These are phyloP conservation scores for Ogataea paraovalis DNA, from an alignment of 805 yeast genomes.

Conservation along the genomic window DNA sequence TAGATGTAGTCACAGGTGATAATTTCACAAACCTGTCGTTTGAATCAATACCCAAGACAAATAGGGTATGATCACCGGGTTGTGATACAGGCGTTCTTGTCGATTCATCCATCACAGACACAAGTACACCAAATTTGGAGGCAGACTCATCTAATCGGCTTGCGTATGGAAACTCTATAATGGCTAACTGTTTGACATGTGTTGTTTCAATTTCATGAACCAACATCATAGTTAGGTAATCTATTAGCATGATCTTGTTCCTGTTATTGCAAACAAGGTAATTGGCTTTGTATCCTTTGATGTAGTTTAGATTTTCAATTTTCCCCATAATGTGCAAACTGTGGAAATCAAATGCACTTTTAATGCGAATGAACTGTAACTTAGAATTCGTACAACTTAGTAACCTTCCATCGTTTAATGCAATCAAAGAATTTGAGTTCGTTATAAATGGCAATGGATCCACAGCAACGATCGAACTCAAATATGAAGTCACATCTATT, in stretches of 20 bases:
- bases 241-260: not conserved
- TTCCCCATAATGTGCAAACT: not conserved
- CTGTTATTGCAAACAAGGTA: not conserved
- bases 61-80: not conserved
- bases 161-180: not conserved
- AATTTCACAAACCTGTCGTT: not conserved
- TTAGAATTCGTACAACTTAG: not conserved
- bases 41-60: not conserved
- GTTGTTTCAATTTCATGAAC: not conserved
- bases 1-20: not conserved
- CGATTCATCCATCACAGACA: not conserved
- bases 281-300: not conserved
- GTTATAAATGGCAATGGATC: not conserved
- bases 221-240: not conserved
- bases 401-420: not conserved
- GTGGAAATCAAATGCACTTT: too few species aligned
- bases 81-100: not conserved
- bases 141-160: not conserved
- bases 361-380: not conserved
- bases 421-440: not conserved
- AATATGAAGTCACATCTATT: conserved; percentile 6
- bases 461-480: conserved; percentile 2
- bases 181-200: not conserved
- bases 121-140: not conserved
- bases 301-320: not conserved